Conservation (phyloP, 352 stramenopile genomes). For the Globisporangium cederbergense region DNA sequence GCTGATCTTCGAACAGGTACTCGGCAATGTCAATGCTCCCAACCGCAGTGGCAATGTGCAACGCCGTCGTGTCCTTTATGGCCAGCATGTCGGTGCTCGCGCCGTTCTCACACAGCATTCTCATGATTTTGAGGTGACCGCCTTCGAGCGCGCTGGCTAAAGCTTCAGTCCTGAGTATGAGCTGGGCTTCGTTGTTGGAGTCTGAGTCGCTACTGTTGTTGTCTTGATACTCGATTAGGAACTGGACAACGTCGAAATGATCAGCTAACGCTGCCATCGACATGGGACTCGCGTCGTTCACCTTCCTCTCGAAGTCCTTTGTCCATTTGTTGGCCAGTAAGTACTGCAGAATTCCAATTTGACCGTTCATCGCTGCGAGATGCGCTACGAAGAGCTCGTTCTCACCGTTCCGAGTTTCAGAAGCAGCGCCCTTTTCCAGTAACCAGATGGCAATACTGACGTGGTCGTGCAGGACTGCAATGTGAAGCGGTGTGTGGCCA, state of each 20-base stretch:
- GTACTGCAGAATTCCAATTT: conserved; percentile 6
- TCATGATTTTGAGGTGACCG: neutral
- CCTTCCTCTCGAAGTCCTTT: conserved; percentile 7
- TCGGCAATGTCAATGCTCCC: conserved; percentile 1
- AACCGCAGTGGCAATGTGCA: conserved; percentile 7
- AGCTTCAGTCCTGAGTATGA: neutral
- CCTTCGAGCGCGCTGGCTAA: conserved; percentile 4
- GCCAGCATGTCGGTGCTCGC: conserved; percentile 4
- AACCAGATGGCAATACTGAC: conserved; percentile 15
- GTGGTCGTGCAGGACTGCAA: conserved; percentile 30
- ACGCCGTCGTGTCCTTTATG: conserved; percentile 9
- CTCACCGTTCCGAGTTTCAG: neutral
- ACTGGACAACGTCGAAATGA: conserved; percentile 5
- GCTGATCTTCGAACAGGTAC: conserved; percentile 5
- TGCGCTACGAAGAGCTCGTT: neutral
- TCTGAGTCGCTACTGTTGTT: neutral
- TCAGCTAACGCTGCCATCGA: conserved; percentile 8
- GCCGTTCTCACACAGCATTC: conserved; percentile 5
- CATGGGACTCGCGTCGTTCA: conserved; percentile 7
- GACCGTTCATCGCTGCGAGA: conserved; percentile 6
- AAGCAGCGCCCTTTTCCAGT: conserved; percentile 12
- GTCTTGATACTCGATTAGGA: neutral
- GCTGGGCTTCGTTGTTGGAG: neutral
- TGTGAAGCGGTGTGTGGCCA: conserved; percentile 14
- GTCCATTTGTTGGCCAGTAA: neutral